A percentile compares a stretch with the other conserved stretches of the same genome.
phyloP scores from a whole-genome alignment of 192 early-diverging fungal genomes.

The Fimicolochytrium jonesii region DNA sequence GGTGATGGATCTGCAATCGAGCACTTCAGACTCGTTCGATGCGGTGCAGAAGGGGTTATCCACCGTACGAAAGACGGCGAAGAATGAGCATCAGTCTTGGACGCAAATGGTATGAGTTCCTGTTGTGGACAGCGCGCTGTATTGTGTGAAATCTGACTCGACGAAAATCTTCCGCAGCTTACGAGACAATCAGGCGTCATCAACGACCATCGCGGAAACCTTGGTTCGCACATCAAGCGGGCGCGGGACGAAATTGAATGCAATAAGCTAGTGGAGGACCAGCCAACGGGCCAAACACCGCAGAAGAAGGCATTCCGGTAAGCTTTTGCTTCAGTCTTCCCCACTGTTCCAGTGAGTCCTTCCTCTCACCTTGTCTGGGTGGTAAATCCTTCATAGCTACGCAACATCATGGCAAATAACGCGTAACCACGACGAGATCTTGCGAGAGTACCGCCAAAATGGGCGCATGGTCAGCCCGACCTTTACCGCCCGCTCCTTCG shows the following conservation, averaged over 20 bases:
- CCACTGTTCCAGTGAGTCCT: too few relatives aligned
- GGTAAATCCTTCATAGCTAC: too few relatives aligned
- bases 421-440: slow-evolving; percentile 24
- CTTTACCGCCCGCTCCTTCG: slow-evolving; percentile 2
- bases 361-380: too few relatives aligned
- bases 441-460: slow-evolving; percentile 27
- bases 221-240: slow-evolving; percentile 4
- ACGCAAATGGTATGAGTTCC: too few relatives aligned
- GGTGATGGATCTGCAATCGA: not conserved
- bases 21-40: not conserved
- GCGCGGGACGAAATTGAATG: slow-evolving; percentile 27
- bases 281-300: slow-evolving; percentile 41
- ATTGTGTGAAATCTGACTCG: too few relatives aligned
- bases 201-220: too few relatives aligned
- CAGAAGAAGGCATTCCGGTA: slow-evolving; percentile 29
- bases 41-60: not conserved
- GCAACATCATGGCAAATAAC: slow-evolving; percentile 24
- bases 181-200: too few relatives aligned
- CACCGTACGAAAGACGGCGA: too few relatives aligned
- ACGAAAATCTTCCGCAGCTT: too few relatives aligned
- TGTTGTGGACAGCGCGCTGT: too few relatives aligned
- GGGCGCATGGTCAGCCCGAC: slow-evolving; percentile 17
- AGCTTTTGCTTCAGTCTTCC: not conserved
- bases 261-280: slow-evolving; percentile 29
- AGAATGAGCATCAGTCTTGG: too few relatives aligned